Percentiles rank a stretch among this genome's conserved stretches.
These are phyloP conservation scores for Yamadazyma endophytica DNA, from an alignment of 805 yeast genomes.

Conservation along the genomic window DNA sequence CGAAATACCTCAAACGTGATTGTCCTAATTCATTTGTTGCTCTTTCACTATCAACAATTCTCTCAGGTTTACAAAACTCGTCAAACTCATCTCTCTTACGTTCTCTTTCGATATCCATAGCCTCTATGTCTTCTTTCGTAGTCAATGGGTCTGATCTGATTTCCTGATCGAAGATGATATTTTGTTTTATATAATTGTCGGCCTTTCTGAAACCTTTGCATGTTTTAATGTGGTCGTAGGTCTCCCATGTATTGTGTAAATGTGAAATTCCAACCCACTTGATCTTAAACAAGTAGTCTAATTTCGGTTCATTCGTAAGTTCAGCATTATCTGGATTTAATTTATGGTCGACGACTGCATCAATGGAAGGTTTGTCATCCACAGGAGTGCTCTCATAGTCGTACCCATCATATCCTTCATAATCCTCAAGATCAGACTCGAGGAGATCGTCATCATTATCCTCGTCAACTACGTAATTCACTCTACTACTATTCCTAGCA, in stretches of 20 bases:
- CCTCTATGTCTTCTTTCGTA: constrained; percentile 88
- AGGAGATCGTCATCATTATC: constrained; percentile 57
- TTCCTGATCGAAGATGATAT: constrained; percentile 67
- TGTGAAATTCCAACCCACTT: constrained; percentile 91
- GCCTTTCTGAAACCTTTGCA: constrained; percentile 77
- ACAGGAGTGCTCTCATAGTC: constrained; percentile 30
- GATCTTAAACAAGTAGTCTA: constrained; percentile 54
- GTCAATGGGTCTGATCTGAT: constrained; percentile 75
- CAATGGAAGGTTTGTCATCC: constrained; percentile 31
- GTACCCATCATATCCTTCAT: constrained; percentile 24
- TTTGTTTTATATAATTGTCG: constrained; percentile 85
- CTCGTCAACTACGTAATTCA: constrained; percentile 73
- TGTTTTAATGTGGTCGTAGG: constrained; percentile 48
- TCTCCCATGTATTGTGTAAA: constrained; percentile 93
- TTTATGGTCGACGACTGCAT: constrained; percentile 39
- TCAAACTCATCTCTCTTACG: constrained; percentile 76
- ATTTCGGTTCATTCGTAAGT: constrained; percentile 51
- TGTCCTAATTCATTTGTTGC: constrained; percentile 57
- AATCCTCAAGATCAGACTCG: constrained; percentile 37
- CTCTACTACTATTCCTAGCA: constrained; percentile 60
- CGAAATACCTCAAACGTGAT: constrained; percentile 71
- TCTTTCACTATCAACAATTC: constrained; percentile 85
- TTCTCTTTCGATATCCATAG: constrained; percentile 88
- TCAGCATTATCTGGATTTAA: constrained; percentile 31
- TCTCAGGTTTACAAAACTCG: constrained; percentile 82